Evolutionary conservation across 2,329 filamentous ascomycete species (phyloP).

Genomic region (Bipolaris gigantea): DNA sequence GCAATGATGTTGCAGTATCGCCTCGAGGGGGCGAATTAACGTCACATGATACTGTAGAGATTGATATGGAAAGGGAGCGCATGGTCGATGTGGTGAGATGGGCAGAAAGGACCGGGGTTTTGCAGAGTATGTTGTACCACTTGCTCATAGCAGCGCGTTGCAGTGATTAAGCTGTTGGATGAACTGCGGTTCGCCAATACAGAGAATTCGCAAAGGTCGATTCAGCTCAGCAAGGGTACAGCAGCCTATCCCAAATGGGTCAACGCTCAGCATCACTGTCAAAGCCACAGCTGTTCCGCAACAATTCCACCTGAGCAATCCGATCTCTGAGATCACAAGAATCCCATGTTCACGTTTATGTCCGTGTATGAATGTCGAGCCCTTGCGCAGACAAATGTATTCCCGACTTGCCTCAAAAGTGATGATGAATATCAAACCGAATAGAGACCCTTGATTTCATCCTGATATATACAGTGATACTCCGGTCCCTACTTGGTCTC

Average conservation of each 20-base stretch:
- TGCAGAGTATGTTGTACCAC: background rate
- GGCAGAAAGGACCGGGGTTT: background rate
- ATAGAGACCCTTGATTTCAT: conserved; percentile 2
- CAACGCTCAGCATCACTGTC: background rate
- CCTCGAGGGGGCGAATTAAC: too few relatives aligned
- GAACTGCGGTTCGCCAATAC: background rate
- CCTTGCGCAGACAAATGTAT: background rate
- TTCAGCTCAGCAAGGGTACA: background rate
- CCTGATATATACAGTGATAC: conserved; percentile 19
- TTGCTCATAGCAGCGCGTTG: background rate
- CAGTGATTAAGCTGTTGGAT: background rate
- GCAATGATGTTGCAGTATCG: background rate
- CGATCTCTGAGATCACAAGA: conserved; percentile 8
- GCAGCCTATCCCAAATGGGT: background rate
- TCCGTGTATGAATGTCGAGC: background rate
- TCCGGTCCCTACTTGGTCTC: conserved; percentile 57
- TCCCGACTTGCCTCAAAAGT: background rate
- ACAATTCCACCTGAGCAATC: background rate
- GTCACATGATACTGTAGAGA: background rate
- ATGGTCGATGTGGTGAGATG: background rate
- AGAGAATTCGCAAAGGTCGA: background rate
- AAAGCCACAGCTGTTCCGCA: background rate
- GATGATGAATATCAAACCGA: background rate
- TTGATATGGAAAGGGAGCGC: background rate
- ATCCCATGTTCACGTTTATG: conserved; percentile 3